A percentile compares a stretch with the other conserved stretches of the same genome.
Conservation (phyloP, 192 early-diverging fungal genomes). For the Pecoramyces ruminantium region DNA sequence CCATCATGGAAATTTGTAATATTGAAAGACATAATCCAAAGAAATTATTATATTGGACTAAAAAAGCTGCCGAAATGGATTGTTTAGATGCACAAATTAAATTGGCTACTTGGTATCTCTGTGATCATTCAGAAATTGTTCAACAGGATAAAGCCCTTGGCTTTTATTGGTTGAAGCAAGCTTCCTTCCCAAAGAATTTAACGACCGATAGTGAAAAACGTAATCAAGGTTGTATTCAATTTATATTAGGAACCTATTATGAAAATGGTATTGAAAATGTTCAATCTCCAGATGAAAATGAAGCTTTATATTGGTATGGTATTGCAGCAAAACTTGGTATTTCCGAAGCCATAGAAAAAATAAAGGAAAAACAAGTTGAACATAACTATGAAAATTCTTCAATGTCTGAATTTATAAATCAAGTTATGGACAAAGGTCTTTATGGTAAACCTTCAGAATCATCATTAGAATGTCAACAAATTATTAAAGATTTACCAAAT, state of each 20-base stretch:
- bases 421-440: background rate
- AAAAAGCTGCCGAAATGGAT: background rate
- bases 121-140: background rate
- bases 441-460: background rate
- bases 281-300: background rate
- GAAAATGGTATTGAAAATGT: background rate
- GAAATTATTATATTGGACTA: background rate
- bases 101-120: background rate
- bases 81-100: background rate
- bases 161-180: background rate
- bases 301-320: background rate
- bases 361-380: background rate
- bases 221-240: background rate
- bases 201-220: background rate
- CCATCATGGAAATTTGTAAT: background rate
- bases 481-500: background rate
- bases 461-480: background rate
- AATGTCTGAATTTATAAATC: background rate
- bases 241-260: background rate
- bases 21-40: background rate
- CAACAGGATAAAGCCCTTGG: background rate
- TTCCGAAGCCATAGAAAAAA: background rate
- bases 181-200: background rate
- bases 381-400: background rate
- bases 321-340: background rate